Evolutionary conservation across 1,139 yeast species (phyloP), one percentile per base, ranked within the genome.

Genomic region (Geotrichum candidum): DNA sequence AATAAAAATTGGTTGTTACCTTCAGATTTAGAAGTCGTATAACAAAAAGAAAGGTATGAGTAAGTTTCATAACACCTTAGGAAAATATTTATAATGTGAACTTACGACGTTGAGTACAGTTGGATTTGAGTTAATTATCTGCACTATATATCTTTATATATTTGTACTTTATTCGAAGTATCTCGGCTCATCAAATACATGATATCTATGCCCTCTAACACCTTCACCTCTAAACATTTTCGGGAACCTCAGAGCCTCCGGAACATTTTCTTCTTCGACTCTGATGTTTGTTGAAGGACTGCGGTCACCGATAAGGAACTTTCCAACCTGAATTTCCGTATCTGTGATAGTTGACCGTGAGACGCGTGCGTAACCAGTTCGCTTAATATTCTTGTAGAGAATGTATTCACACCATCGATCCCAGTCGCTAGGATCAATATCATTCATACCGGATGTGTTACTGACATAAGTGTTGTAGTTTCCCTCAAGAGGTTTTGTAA

Each of bases 321-420:
- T 92, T 61, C 96, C 99, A 53, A 90, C 88, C 78, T 94, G 99
- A 62, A 94, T 83, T 74, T 94, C 99, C 1, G 99, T 94, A 72
- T 94, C 99, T 1, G 99, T 94, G 67, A 94, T 92, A 1, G 97
- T 87, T 9, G 96, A 90, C 72, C 99, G 83, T 55, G 96, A 87
- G 53, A 94, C 88, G 74, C 99, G 85, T 1, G 98, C 98, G 73
- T 94, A 94, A 1, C 96, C 98, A 1, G 89, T 85, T 74, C 97
- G 88, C 74, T 85, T 87, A 75, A 94, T 78, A 64, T 88, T 87
- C 74, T 94, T 88, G 82, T 88, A 94, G 67, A 94, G 78, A 65
- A 94, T 91, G 76, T 94, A 94, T 76, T 94, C 96, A 77, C 99
- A 94, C 99, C 99, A 94, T 77, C 99, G 84, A 73, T 94, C 99